Conservation (phyloP, 1,284 basidiomycete genomes). For the Microbotryum intermedium region DNA sequence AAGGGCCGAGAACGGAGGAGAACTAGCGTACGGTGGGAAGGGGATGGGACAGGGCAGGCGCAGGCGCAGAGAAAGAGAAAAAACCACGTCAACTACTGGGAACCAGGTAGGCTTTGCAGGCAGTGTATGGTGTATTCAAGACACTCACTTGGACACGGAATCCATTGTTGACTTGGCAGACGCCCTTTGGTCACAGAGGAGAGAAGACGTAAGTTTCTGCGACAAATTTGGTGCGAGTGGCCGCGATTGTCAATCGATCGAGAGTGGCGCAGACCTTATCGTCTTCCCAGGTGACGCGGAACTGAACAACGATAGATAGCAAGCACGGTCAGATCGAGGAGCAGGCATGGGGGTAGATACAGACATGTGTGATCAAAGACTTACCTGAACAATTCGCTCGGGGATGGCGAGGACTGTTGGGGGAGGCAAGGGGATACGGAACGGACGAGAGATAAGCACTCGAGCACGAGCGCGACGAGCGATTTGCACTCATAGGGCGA, state of each 20-base stretch:
- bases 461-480: not conserved
- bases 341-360: slow-evolving; percentile 11
- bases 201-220: no score
- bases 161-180: slow-evolving; percentile 62
- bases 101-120: not conserved
- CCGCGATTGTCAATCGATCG: not conserved
- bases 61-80: not conserved
- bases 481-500: not conserved
- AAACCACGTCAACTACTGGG: not conserved
- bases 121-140: not conserved
- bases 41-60: not conserved
- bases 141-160: slow-evolving; percentile 50
- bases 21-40: slow-evolving; percentile 45
- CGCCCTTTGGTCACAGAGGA: slow-evolving; percentile 40
- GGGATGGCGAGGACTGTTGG: slow-evolving; percentile 48
- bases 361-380: not conserved
- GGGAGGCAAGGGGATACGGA: not conserved
- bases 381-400: slow-evolving; percentile 55
- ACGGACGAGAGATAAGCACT: not conserved
- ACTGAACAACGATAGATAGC: slow-evolving; percentile 39
- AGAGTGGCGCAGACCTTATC: slow-evolving; percentile 43
- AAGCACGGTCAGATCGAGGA: not conserved
- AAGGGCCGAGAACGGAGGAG: slow-evolving; percentile 73
- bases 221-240: no score
- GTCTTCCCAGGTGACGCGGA: slow-evolving; percentile 72